Percentiles rank a stretch among this genome's conserved stretches.
phyloP scores from a whole-genome alignment of 305 asterid genomes.

The Fraxinus platypoda region DNA sequence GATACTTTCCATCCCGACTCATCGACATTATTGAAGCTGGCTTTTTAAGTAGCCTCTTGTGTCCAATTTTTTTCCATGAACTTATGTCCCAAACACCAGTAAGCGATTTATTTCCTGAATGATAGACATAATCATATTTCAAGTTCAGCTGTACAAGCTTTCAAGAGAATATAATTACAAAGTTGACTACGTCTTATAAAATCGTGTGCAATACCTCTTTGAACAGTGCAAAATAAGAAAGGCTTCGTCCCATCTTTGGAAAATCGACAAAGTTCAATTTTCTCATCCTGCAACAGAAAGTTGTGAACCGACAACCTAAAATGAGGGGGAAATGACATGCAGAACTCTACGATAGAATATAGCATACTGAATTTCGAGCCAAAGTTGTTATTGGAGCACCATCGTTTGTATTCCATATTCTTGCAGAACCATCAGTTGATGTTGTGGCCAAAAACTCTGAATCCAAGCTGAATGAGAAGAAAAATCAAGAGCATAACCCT shows the following conservation, averaged over 20 bases:
- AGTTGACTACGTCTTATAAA: conserved; percentile 3
- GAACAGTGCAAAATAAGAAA: conserved; percentile 72
- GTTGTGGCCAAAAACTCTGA: conserved; percentile 89
- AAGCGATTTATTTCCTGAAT: conserved; percentile 69
- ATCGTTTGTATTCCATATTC: conserved; percentile 82
- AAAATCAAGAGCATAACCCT: conserved; percentile 23
- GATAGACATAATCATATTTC: conserved; percentile 20
- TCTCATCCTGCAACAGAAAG: conserved; percentile 66
- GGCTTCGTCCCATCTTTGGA: conserved; percentile 97
- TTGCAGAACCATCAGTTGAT: conserved; percentile 86
- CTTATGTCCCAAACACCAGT: conserved; percentile 82
- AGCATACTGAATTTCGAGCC: conserved; percentile 67
- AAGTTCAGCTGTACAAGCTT: conserved; percentile 18
- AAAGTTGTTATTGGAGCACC: conserved; percentile 78
- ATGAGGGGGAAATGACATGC: conserved; percentile 7
- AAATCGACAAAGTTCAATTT: conserved; percentile 79
- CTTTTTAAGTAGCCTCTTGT: conserved; percentile 67
- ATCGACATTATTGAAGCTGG: conserved; percentile 76
- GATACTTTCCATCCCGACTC: conserved; percentile 93
- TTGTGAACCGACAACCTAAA: conserved; percentile 17
- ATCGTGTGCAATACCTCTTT: conserved; percentile 50
- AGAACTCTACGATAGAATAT: conserved; percentile 10
- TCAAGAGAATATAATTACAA: conserved; percentile 17
- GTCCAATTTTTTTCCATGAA: conserved; percentile 85
- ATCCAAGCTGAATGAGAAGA: conserved; percentile 62